phyloP scores from a whole-genome alignment of 176 grass and related monocot species.

The Microstegium vimineum region DNA sequence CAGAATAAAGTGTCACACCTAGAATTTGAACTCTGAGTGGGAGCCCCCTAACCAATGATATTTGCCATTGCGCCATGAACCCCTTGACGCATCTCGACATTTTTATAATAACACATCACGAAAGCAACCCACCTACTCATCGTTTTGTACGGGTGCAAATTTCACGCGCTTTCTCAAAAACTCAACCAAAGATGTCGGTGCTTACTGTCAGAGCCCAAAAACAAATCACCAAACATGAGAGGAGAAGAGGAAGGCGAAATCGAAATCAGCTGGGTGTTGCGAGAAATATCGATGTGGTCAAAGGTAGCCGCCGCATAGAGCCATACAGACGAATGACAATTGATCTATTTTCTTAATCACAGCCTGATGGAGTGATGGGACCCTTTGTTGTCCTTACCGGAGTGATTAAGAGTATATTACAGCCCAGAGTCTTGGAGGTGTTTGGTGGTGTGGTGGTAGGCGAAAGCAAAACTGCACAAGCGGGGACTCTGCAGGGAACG shows the following conservation, averaged over 20 bases:
- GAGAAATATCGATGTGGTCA: neutral
- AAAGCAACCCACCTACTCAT: too few relatives aligned
- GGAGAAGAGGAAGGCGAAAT: neutral
- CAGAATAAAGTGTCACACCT: too few relatives aligned
- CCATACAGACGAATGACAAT: slow-evolving; percentile 13
- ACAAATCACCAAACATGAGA: neutral
- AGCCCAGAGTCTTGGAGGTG: neutral
- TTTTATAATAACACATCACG: too few relatives aligned
- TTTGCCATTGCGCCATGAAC: too few relatives aligned
- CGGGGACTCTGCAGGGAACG: too few relatives aligned
- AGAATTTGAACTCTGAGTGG: too few relatives aligned
- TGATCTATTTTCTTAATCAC: neutral
- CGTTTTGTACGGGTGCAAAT: too few relatives aligned
- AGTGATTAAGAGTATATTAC: neutral
- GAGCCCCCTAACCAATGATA: too few relatives aligned
- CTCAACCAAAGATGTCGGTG: neutral
- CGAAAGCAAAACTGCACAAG: neutral
- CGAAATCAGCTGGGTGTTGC: neutral
- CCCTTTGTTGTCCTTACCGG: neutral
- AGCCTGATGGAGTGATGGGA: neutral
- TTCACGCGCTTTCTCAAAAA: too few relatives aligned
- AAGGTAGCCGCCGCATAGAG: neutral
- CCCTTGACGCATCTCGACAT: too few relatives aligned
- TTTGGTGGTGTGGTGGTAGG: neutral
- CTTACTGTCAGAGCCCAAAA: neutral